Evolutionary conservation across 805 yeast genomes (phyloP), one percentile per base, ranked within the genome.

Genomic region (Wickerhamiella parazyma): DNA sequence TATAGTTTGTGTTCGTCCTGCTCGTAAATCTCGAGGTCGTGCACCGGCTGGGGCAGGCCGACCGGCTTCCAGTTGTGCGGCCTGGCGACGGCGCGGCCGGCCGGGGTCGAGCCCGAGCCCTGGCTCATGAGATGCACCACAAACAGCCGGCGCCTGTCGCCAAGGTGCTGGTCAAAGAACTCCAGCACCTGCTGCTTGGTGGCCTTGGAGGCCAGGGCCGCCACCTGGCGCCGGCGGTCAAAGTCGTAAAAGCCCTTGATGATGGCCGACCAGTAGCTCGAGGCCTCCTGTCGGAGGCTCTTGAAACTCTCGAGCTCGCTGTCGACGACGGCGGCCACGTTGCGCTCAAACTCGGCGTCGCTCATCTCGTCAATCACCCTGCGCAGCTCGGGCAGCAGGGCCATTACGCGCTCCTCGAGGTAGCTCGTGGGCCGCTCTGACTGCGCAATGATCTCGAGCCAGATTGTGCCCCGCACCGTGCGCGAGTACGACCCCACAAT

Each of bases 401-500:
- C 70, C 29, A 73, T 79, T 45, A 91, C 80, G 60, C 98, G 72
- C 49, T 71, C 71, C 56, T 83, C 84, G 48, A 91, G 67, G 59
- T 77, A 87, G 11, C 70, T 72, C 2, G 91, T 69, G 2, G 83
- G 63, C 57, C 80, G 75, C 59, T 85, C 96, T 47, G 91, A 78
- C 64, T 89, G 98, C 41, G 87, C 71, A 51, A 87, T 65, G 11
- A 91, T 54, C 91, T 70, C 51, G 76, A 71, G 11, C 89, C 87
- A 57, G 74, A 69, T 5, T 80, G 50, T 72, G 18, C 91, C 78
- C 56, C 93, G 72, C 3, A 83, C 73, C 48, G 70, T 69, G 48
- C 80, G 67, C 20, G 72, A 64, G 0, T 93, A 82, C 36, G 91
- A 76, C 57, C 84, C 85, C 0, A 89, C 98, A 49, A 89, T 86